Conservation (phyloP, 768 basidiomycete species). For the Termitomyces sp. region DNA sequence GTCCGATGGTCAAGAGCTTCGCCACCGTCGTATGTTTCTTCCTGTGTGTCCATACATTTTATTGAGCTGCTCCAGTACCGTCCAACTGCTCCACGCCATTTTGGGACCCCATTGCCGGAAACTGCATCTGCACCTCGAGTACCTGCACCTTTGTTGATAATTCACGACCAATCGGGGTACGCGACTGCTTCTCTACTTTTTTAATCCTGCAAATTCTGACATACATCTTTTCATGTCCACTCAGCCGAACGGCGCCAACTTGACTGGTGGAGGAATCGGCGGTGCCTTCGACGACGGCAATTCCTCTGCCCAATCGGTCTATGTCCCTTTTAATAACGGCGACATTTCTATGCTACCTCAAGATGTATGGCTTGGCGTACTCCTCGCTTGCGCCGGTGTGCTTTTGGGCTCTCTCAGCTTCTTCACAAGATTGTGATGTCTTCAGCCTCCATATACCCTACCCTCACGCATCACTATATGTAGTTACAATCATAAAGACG, state of each 20-base stretch:
- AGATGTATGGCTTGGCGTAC: constrained; percentile 28
- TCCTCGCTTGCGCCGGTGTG: constrained; percentile 30
- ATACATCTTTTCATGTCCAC: background rate
- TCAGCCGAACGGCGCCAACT: constrained; percentile 63
- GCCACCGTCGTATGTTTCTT: constrained; percentile 42
- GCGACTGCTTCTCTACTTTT: constrained; percentile 18
- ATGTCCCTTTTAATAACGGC: constrained; percentile 44
- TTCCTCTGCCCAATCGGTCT: constrained; percentile 26
- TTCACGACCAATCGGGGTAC: constrained; percentile 59
- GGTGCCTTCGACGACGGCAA: constrained; percentile 21
- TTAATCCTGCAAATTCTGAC: background rate
- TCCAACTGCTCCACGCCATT: constrained; percentile 71
- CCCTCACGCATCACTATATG: background rate
- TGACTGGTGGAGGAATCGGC: constrained; percentile 57
- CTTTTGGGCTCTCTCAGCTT: constrained; percentile 28
- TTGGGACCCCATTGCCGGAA: constrained; percentile 71
- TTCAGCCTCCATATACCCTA: background rate
- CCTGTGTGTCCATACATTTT: background rate
- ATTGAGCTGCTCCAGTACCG: constrained; percentile 40
- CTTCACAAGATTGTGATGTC: constrained; percentile 7
- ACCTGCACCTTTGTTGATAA: constrained; percentile 61
- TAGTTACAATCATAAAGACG: background rate
- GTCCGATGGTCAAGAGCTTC: constrained; percentile 35
- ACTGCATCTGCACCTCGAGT: constrained; percentile 54
- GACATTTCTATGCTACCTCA: constrained; percentile 21